A percentile compares a stretch with the other conserved stretches of the same genome.
phyloP scores from a whole-genome alignment of 805 yeast species.

The Debaryomyces hansenii region DNA sequence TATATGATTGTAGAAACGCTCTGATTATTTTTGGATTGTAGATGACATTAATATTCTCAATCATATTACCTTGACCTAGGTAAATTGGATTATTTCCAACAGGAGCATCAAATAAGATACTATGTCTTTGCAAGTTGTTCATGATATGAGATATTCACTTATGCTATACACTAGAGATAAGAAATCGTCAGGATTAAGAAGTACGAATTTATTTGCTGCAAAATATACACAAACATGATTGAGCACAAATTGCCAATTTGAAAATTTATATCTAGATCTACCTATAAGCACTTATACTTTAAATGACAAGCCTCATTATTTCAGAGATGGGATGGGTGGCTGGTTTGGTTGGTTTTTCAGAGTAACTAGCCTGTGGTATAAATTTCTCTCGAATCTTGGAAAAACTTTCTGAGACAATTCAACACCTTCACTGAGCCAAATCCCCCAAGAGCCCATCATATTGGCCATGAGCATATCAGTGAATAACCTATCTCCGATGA shows the following conservation, averaged over 20 bases:
- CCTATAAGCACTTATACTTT: neutral
- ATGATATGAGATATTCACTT: neutral
- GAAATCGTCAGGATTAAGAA: neutral
- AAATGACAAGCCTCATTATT: neutral
- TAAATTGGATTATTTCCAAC: conserved; percentile 10
- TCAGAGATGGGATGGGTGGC: conserved; percentile 17
- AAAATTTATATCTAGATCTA: neutral
- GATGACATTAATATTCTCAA: conserved; percentile 13
- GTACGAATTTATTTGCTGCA: neutral
- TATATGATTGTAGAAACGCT: conserved; percentile 15
- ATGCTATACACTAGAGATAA: neutral
- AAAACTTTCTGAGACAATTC: conserved; percentile 48
- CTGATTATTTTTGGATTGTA: conserved; percentile 13
- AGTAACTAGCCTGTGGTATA: conserved; percentile 23
- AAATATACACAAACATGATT: conserved; percentile 1
- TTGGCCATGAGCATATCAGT: conserved; percentile 96
- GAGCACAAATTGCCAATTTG: neutral
- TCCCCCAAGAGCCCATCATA: conserved; percentile 80
- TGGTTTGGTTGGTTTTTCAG: conserved; percentile 16
- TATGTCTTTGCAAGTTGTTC: conserved; percentile 10
- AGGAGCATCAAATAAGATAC: conserved; percentile 16
- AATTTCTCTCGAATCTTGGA: conserved; percentile 52
- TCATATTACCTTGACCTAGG: conserved; percentile 8
- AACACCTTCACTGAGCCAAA: conserved; percentile 86
- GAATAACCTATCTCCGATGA: conserved; percentile 87